Evolutionary conservation across 257 asterid species (phyloP), one percentile per base, ranked within the genome.

Genomic region (Craterostigma plantagineum): DNA sequence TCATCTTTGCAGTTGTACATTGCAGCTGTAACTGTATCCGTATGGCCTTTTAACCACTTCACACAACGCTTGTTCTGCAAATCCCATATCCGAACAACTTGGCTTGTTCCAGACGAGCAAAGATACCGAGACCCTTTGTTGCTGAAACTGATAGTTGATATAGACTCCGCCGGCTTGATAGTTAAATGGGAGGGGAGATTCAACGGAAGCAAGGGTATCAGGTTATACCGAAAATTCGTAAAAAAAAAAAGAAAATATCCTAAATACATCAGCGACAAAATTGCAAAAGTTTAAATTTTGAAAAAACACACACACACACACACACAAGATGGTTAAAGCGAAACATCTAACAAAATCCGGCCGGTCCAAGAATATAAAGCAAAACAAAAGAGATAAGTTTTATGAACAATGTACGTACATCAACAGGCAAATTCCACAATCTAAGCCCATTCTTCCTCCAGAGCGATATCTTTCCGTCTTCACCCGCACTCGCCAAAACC

Each of bases 1-100:
- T 90, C 99, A 63, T 90, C 99, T 68, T 75, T 90, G 68, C 99
- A 90, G 61, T 90, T 90, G 76, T 83, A 83, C 87, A 77, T 66
- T 41, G 72, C 86, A 51, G 92, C 91, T 13, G 91, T 83, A 51
- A 90, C 77, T 6, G 87, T 67, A 69, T 77, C 91, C 23, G 78
- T 72, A 46, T 90, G 99, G 47, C 99, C 99, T 77, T 78, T 90
- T 74, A 83, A 68, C 94, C 91, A 72, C 80, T 83, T 83, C 48
- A 83, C 74, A 41, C 99, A 90, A 27, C 93, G 75, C 67, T 71
- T 77, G 57, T 73, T 76, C 71, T 90, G 99, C 72, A 90, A 72
- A 71, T 90, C 99, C 96, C 96, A 90, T 68, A 90, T 77, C 43
- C 82, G 66, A 43, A 90, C 92, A 72, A 83, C 71, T 72, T 83